Conservation (phyloP, 163 green algal genomes). For the Chlamydomonas reinhardtii region DNA sequence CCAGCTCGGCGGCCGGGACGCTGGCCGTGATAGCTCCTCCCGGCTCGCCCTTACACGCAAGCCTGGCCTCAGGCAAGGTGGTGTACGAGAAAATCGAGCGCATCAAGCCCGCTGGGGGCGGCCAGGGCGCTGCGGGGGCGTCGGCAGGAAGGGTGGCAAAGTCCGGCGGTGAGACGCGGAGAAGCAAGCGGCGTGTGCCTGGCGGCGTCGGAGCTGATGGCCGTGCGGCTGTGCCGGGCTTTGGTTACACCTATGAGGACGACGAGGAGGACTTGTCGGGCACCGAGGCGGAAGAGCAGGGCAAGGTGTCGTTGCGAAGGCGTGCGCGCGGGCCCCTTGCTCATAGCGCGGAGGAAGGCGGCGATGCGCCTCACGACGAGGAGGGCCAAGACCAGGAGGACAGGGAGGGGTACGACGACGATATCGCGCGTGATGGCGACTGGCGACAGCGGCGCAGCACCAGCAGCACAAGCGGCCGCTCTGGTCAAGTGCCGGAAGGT, state of each 20-base stretch:
- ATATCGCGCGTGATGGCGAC: no score
- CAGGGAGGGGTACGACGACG: no score
- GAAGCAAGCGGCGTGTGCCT: not conserved
- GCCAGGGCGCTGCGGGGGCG: not conserved
- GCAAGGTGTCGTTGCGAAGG: no score
- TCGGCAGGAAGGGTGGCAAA: not conserved
- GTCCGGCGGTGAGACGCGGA: not conserved
- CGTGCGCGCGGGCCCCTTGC: no score
- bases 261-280: not conserved
- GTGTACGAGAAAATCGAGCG: constrained; percentile 48
- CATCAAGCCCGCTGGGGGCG: constrained; percentile 6
- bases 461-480: no score
- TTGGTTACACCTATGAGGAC: constrained; percentile 14
- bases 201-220: not conserved
- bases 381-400: no score
- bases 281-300: no score
- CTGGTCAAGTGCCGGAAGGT: no score
- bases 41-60: constrained; percentile 34
- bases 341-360: no score
- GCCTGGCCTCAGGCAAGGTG: constrained; percentile 13
- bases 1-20: not conserved
- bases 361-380: no score
- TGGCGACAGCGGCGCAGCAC: no score
- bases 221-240: constrained; percentile 3
- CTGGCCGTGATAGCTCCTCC: constrained; percentile 3